Evolutionary conservation across 73 alveolate genomes (phyloP).

Genomic region (Paramecium caudatum): DNA sequence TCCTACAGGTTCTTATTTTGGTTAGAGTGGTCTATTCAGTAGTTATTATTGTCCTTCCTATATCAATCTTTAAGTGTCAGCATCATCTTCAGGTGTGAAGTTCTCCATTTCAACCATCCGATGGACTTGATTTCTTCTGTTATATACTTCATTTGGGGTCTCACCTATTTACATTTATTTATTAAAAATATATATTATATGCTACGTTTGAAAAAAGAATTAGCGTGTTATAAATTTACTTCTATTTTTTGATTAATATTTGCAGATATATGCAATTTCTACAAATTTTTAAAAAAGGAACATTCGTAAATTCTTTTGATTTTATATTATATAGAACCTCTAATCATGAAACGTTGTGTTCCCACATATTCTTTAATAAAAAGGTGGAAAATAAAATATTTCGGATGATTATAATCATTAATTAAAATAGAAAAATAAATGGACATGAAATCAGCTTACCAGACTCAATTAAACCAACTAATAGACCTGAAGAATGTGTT

Average conservation of each 20-base stretch:
- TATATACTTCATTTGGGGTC: slow-evolving; percentile 27
- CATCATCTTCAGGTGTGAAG: neutral
- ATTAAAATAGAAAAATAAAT: slow-evolving; percentile 19
- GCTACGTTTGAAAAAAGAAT: too few relatives aligned
- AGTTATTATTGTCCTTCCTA: neutral
- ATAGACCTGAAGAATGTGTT: neutral
- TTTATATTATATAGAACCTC: too few relatives aligned
- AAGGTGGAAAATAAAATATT: too few relatives aligned
- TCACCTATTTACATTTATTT: slow-evolving; percentile 47
- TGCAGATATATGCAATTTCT: too few relatives aligned
- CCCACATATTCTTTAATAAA: too few relatives aligned
- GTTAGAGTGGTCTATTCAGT: neutral
- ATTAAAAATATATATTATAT: neutral
- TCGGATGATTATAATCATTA: too few relatives aligned
- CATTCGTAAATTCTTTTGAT: too few relatives aligned
- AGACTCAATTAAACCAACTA: neutral
- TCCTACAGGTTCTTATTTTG: neutral
- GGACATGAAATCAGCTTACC: slow-evolving; percentile 1
- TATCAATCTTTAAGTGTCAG: neutral
- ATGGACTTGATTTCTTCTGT: slow-evolving; percentile 55
- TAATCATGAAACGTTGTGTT: too few relatives aligned
- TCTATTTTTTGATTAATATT: too few relatives aligned
- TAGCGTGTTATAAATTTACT: too few relatives aligned
- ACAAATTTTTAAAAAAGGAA: too few relatives aligned
- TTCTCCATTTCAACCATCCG: slow-evolving; percentile 11